A percentile compares a stretch with the other conserved stretches of the same genome.
These are phyloP conservation scores for Lasiosphaeria hispida DNA, from an alignment of 495 filamentous ascomycete genomes.

Conservation along the genomic window DNA sequence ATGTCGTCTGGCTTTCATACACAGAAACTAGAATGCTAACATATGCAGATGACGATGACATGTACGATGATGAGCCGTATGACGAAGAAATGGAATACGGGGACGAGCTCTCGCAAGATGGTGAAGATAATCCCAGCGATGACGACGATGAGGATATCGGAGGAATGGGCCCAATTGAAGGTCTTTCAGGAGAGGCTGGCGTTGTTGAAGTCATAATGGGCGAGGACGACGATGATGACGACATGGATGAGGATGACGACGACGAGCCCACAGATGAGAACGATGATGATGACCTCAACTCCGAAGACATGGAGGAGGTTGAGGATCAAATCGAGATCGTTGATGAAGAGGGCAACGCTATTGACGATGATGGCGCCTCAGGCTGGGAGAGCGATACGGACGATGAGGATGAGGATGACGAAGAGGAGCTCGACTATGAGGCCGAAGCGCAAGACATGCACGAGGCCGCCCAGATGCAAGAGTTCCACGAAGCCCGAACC, in stretches of 20 bases:
- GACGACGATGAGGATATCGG: constrained; percentile 78
- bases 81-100: constrained; percentile 90
- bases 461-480: constrained; percentile 36
- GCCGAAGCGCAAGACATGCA: constrained; percentile 43
- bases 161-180: constrained; percentile 83
- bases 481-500: constrained; percentile 37
- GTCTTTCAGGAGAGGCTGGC: constrained; percentile 71
- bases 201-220: constrained; percentile 84
- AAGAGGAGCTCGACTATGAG: constrained; percentile 51
- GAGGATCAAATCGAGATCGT: constrained; percentile 57
- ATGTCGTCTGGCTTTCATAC: background rate
- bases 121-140: constrained; percentile 88
- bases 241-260: constrained; percentile 67
- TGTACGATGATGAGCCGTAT: constrained; percentile 75
- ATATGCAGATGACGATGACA: constrained; percentile 63
- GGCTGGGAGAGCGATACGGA: constrained; percentile 59
- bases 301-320: constrained; percentile 50
- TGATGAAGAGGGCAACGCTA: constrained; percentile 51
- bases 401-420: constrained; percentile 54
- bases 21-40: background rate
- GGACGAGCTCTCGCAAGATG: constrained; percentile 72
- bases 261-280: constrained; percentile 55
- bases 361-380: constrained; percentile 51
- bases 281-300: constrained; percentile 49
- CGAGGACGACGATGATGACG: constrained; percentile 66